Evolutionary conservation across 306 rosid genomes (phyloP).

Genomic region (Ceratonia siliqua): DNA sequence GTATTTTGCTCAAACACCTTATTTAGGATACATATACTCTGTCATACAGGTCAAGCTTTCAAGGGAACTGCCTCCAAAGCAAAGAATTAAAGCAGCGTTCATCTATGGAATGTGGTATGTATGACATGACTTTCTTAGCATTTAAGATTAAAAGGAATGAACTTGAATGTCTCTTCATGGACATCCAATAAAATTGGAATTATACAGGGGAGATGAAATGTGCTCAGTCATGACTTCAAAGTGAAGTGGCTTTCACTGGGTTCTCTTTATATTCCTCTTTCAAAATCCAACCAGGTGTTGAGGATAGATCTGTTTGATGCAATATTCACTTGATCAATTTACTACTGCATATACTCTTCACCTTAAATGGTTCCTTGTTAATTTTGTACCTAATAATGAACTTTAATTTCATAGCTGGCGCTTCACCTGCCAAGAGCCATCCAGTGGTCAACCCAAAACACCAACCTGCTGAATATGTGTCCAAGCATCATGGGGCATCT

Average conservation of each 20-base stretch:
- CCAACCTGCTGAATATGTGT: constrained; percentile 33
- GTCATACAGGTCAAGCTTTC: constrained; percentile 71
- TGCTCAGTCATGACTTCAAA: constrained; percentile 14
- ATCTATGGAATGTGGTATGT: constrained; percentile 66
- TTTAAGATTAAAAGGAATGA: constrained; percentile 16
- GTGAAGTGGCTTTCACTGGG: constrained; percentile 12
- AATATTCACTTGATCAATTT: neutral
- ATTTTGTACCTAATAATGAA: constrained; percentile 25
- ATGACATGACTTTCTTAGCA: constrained; percentile 26
- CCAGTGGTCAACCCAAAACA: constrained; percentile 45
- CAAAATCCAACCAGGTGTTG: constrained; percentile 18
- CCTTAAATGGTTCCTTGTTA: neutral
- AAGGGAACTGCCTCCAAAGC: constrained; percentile 86
- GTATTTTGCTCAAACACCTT: constrained; percentile 23
- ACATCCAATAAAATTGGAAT: constrained; percentile 12
- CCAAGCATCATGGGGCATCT: constrained; percentile 57
- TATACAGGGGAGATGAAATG: neutral
- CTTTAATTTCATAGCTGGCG: constrained; percentile 47
- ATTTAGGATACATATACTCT: constrained; percentile 29
- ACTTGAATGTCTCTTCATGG: constrained; percentile 6
- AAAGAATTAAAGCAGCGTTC: constrained; percentile 68
- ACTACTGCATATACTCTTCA: neutral
- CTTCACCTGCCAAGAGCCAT: constrained; percentile 61
- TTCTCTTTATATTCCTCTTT: constrained; percentile 17
- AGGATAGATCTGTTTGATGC: no score